Base-by-base conservation (phyloP, 176 grass and related monocot species). In the Phoenix dactylifera region DNA sequence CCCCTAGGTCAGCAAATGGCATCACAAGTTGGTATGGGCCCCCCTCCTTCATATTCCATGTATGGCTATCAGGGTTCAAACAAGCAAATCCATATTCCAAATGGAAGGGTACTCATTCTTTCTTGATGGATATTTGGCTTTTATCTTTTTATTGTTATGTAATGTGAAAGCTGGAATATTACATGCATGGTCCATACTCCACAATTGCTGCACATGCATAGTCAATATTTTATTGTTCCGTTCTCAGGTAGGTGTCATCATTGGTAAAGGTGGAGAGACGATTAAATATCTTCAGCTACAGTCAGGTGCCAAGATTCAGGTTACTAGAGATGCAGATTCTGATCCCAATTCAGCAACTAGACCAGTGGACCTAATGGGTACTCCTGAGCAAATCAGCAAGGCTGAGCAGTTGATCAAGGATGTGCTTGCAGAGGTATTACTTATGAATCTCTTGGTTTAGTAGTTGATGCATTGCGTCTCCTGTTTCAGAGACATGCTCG, bases 271-370 rank as follows among this genome's bases (percentile, higher is more conserved):
- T 67, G 87, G 92, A 49, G 92, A 97, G 64, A 97, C 87, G 64
- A 91, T 97, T 35, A 91, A 82, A 60, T 75, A 85, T 66, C 69
- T 97, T 39, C 87, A 97, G 65, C 65, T 82, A 50, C 84, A 97
- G 63, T 97, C 87, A 51, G 92, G 86, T 57, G 92, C 92, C 30
- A 97, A 91, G 69, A 97, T 97, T 56, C 87, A 91, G 84, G 87
- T 97, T 55, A 97, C 92, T 15, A 77, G 87, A 71, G 92, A 91
- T 72, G 65, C 82, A 50, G 92, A 97, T 78, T 84, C 84, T 26
- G 80, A 85, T 75, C 92, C 87, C 26, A 83, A 77, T 68, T 79
- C 87, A 4, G 64, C 50, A 49, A 91, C 72, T 51, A 81, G 92
- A 50, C 32, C 78, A 4, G 92, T 91, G 49, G 92, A 97, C 59